Percentiles rank a stretch among this genome's conserved stretches.
Evolutionary conservation across 257 asterid species (phyloP).

Genomic region (Nicotiana undulata): DNA sequence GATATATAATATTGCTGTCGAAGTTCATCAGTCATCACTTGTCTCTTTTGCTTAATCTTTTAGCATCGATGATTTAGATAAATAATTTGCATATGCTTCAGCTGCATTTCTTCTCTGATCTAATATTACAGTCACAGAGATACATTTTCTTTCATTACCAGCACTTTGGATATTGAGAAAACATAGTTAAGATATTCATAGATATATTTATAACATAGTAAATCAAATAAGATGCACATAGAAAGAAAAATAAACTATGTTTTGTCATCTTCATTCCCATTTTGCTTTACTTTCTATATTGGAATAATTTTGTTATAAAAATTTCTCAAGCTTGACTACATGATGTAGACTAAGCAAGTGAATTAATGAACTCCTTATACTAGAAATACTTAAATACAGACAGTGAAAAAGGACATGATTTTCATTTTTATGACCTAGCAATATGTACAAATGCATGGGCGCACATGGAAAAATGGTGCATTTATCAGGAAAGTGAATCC

Average conservation of each 20-base stretch:
- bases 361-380: background rate
- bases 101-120: background rate
- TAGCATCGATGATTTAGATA: background rate
- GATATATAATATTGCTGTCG: background rate
- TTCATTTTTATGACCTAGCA: conserved; percentile 1
- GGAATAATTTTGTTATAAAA: background rate
- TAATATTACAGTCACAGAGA: too few species aligned
- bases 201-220: too few species aligned
- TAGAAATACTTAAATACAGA: background rate
- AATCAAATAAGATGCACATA: too few species aligned
- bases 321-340: background rate
- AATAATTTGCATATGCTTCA: background rate
- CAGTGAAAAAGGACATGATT: conserved; percentile 4
- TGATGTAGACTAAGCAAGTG: background rate
- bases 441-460: conserved; percentile 3
- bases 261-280: too few species aligned
- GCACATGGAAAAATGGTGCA: conserved; percentile 12
- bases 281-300: background rate
- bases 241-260: too few species aligned
- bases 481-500: conserved; percentile 13
- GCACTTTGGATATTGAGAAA: too few species aligned
- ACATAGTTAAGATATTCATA: too few species aligned
- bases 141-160: too few species aligned
- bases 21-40: background rate
- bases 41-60: background rate